phyloP scores from a whole-genome alignment of 768 basidiomycete species.

The Termitomyces titanicus region DNA sequence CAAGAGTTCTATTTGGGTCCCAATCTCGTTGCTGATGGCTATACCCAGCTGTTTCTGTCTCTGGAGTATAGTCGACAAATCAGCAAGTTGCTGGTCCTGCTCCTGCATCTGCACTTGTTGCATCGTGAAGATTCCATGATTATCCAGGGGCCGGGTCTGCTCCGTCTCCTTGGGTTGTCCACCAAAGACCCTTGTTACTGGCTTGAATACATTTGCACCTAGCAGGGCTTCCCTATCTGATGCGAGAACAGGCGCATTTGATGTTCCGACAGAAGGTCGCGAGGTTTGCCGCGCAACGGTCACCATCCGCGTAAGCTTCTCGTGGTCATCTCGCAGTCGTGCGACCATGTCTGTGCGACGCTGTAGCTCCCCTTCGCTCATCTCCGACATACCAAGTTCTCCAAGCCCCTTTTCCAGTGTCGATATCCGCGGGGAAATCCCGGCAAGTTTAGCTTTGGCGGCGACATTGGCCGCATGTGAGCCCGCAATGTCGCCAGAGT shows the following conservation, averaged over 20 bases:
- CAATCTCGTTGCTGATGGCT: slow-evolving; percentile 82
- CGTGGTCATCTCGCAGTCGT: slow-evolving; percentile 85
- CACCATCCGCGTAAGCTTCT: slow-evolving; percentile 83
- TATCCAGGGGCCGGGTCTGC: slow-evolving; percentile 83
- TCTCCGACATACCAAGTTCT: slow-evolving; percentile 59
- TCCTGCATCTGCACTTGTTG: slow-evolving; percentile 79
- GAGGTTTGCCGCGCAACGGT: slow-evolving; percentile 63
- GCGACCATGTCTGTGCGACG: slow-evolving; percentile 88
- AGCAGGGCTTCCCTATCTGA: slow-evolving; percentile 67
- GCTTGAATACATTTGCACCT: slow-evolving; percentile 38
- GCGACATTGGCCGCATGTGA: slow-evolving; percentile 80
- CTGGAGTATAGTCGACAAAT: slow-evolving; percentile 76
- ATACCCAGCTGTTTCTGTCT: slow-evolving; percentile 84
- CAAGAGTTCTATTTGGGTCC: slow-evolving; percentile 80
- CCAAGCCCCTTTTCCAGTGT: slow-evolving; percentile 66
- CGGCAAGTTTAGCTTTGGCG: slow-evolving; percentile 83
- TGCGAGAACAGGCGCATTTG: slow-evolving; percentile 39
- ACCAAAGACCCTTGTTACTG: slow-evolving; percentile 80
- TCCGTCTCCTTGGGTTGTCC: slow-evolving; percentile 73
- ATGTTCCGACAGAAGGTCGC: slow-evolving; percentile 26
- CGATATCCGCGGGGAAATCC: slow-evolving; percentile 70
- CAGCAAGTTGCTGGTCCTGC: slow-evolving; percentile 80
- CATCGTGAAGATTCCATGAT: slow-evolving; percentile 72
- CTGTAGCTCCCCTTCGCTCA: slow-evolving; percentile 91
- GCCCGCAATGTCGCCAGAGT: slow-evolving; percentile 65